These are phyloP conservation scores for Pythium phragmiticola DNA, from an alignment of 352 stramenopile species.

Conservation along the genomic window DNA sequence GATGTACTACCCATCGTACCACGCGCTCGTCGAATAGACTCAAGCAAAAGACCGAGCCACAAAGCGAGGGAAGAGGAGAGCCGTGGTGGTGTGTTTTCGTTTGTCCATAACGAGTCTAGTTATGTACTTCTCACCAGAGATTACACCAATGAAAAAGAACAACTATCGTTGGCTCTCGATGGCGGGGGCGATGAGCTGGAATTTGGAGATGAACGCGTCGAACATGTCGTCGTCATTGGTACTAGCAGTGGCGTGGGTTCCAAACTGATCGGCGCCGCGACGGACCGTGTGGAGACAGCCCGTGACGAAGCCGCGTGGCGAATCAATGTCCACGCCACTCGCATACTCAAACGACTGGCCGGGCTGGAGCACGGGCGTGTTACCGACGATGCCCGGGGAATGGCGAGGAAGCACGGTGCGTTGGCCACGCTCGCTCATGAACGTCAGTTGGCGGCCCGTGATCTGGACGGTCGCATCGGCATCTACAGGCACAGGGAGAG, in stretches of 20 bases:
- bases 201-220: conserved; percentile 70
- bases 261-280: conserved; percentile 24
- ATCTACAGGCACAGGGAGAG: conserved; percentile 28
- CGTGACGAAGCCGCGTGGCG: conserved; percentile 49
- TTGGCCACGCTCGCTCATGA: conserved; percentile 67
- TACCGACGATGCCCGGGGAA: conserved; percentile 68
- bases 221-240: conserved; percentile 37
- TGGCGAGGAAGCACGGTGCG: conserved; percentile 55
- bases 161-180: conserved; percentile 14
- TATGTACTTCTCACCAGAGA: too few relatives aligned
- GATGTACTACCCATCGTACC: conserved; percentile 95
- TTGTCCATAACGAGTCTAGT: neutral
- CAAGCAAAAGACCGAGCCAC: neutral
- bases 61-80: too few relatives aligned
- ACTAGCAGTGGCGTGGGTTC: conserved; percentile 7
- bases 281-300: conserved; percentile 67
- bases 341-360: conserved; percentile 82
- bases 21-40: conserved; percentile 85
- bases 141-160: too few relatives aligned
- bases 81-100: too few relatives aligned
- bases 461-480: conserved; percentile 55
- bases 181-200: conserved; percentile 42
- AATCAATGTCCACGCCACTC: conserved; percentile 75
- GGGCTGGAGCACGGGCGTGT: conserved; percentile 57
- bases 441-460: conserved; percentile 73